Evolutionary conservation across 352 stramenopile species (phyloP).

Genomic region (Pythium monospermum): DNA sequence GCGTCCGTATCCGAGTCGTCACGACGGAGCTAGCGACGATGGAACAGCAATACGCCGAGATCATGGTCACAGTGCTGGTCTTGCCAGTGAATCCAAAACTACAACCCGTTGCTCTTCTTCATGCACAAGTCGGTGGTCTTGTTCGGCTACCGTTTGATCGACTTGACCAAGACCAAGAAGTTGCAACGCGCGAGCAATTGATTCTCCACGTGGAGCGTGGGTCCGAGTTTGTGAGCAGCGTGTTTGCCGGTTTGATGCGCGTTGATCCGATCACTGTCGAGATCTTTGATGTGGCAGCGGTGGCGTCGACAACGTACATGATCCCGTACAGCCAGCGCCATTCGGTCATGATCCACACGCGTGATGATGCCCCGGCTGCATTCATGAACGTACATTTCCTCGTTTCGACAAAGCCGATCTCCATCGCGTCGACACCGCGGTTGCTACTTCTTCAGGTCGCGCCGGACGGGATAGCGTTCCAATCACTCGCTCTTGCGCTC

Average conservation of each 20-base stretch:
- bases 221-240: background rate
- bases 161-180: conserved; percentile 27
- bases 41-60: background rate
- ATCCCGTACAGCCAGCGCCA: conserved; percentile 7
- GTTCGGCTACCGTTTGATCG: conserved; percentile 33
- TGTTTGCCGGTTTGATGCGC: conserved; percentile 9
- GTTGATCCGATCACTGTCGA: background rate
- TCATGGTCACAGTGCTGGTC: background rate
- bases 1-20: conserved; percentile 3
- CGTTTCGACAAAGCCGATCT: conserved; percentile 9
- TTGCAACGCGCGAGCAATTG: conserved; percentile 27
- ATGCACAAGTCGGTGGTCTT: conserved; percentile 20
- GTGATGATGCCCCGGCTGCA: background rate
- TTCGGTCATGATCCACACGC: conserved; percentile 6
- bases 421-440: background rate
- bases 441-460: conserved; percentile 9
- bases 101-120: background rate
- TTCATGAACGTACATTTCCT: conserved; percentile 9
- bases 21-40: conserved; percentile 10
- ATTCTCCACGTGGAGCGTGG: conserved; percentile 27
- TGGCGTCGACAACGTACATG: conserved; percentile 1
- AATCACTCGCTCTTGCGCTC: background rate
- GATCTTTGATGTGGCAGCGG: background rate
- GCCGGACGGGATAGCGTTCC: conserved; percentile 1
- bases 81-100: conserved; percentile 8